Percentiles rank a stretch among this genome's conserved stretches.
These are phyloP conservation scores for Calonectria montana DNA, from an alignment of 2,329 filamentous ascomycete species.

Conservation along the genomic window DNA sequence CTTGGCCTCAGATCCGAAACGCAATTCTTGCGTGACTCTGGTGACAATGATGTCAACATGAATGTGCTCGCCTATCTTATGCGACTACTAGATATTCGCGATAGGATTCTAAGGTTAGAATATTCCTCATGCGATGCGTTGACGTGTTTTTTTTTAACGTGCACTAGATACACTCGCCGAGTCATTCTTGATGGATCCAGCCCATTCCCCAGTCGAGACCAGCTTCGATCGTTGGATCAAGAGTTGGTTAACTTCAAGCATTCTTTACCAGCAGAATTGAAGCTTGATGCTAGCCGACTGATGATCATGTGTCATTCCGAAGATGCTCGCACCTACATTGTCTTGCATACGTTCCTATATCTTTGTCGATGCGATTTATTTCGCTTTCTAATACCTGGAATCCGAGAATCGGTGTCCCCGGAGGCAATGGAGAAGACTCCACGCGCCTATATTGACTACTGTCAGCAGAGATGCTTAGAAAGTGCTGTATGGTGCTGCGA, in stretches of 20 bases:
- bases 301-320: constrained; percentile 41
- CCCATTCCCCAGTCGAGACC: constrained; percentile 27
- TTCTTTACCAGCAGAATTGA: constrained; percentile 34
- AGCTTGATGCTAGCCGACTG: constrained; percentile 26
- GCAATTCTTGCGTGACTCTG: constrained; percentile 20
- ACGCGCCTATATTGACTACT: constrained; percentile 29
- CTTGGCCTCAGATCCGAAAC: constrained; percentile 35
- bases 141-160: neutral
- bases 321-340: constrained; percentile 34
- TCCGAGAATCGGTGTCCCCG: constrained; percentile 34
- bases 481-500: constrained; percentile 18
- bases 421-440: constrained; percentile 29
- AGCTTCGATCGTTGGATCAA: constrained; percentile 26
- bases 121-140: accelerated
- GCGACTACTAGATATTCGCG: constrained; percentile 34
- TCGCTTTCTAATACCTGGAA: constrained; percentile 40
- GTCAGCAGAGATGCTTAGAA: constrained; percentile 29
- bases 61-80: constrained; percentile 36
- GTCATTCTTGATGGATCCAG: constrained; percentile 31
- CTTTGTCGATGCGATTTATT: constrained; percentile 41
- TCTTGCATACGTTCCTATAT: constrained; percentile 30
- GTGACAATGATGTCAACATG: constrained; percentile 12
- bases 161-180: constrained; percentile 28
- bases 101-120: constrained; percentile 35
- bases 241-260: constrained; percentile 34